These are phyloP conservation scores for Exophiala sp. DNA, from an alignment of 2,329 filamentous ascomycete genomes.

Conservation along the genomic window DNA sequence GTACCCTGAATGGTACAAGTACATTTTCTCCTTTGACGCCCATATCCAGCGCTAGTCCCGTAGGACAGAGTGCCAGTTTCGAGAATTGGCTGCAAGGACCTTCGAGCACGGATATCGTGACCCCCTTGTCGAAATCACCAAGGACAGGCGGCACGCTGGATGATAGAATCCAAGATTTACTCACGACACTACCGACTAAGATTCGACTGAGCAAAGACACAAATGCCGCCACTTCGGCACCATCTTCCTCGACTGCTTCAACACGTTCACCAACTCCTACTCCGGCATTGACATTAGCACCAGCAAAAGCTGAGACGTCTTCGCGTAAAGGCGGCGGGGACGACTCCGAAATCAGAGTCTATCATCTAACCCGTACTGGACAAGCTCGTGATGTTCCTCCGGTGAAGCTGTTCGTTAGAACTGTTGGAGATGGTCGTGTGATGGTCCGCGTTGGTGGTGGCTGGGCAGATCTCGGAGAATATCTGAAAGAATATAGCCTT, in stretches of 20 bases:
- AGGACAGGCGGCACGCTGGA: slow-evolving; percentile 58
- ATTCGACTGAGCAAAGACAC: slow-evolving; percentile 62
- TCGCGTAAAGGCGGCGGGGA: slow-evolving; percentile 43
- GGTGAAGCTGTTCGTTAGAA: slow-evolving; percentile 90
- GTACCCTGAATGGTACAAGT: slow-evolving; percentile 7
- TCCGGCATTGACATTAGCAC: slow-evolving; percentile 67
- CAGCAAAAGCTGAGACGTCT: slow-evolving; percentile 42
- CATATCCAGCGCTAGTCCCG: slow-evolving; percentile 16
- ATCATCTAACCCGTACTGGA: slow-evolving; percentile 80
- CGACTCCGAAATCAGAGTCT: slow-evolving; percentile 79
- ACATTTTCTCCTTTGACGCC: slow-evolving; percentile 12
- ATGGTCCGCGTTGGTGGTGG: slow-evolving; percentile 98
- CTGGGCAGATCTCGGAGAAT: slow-evolving; percentile 97
- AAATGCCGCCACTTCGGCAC: slow-evolving; percentile 30
- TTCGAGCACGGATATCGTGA: neutral
- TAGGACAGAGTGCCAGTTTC: neutral
- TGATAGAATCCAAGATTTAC: slow-evolving; percentile 73
- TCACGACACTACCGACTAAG: slow-evolving; percentile 71
- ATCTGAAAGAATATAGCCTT: slow-evolving; percentile 85
- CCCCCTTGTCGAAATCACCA: neutral
- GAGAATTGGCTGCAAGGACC: neutral
- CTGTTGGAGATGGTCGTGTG: slow-evolving; percentile 87
- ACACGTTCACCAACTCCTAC: slow-evolving; percentile 56
- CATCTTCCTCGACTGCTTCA: slow-evolving; percentile 34
- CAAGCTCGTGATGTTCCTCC: slow-evolving; percentile 56